Conservation (phyloP, 1,139 yeast genomes). For the Pichia sp. region DNA sequence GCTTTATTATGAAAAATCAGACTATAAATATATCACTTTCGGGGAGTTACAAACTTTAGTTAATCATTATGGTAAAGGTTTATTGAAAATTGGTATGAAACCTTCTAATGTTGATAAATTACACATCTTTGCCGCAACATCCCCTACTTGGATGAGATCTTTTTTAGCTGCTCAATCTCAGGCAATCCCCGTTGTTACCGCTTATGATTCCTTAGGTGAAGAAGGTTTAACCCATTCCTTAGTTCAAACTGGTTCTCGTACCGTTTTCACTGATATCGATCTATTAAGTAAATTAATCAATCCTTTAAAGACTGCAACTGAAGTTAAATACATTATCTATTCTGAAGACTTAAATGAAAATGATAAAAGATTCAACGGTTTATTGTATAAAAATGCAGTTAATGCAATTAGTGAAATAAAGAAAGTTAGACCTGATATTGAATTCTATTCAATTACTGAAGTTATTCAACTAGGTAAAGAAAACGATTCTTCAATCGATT, state of each 20-base stretch:
- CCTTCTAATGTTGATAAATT: slow-evolving; percentile 58
- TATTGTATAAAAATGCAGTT: slow-evolving; percentile 47
- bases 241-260: slow-evolving; percentile 70
- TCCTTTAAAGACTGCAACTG: slow-evolving; percentile 62
- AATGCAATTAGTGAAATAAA: slow-evolving; percentile 52
- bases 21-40: slow-evolving; percentile 61
- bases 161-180: slow-evolving; percentile 75
- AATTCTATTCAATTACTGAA: slow-evolving; percentile 60
- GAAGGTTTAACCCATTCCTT: slow-evolving; percentile 84
- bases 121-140: slow-evolving; percentile 81
- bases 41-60: slow-evolving; percentile 47
- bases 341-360: slow-evolving; percentile 52
- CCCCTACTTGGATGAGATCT: slow-evolving; percentile 86
- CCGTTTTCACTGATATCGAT: slow-evolving; percentile 75
- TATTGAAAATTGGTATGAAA: slow-evolving; percentile 63
- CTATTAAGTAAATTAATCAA: slow-evolving; percentile 58
- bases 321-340: slow-evolving; percentile 66
- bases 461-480: slow-evolving; percentile 56
- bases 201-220: slow-evolving; percentile 95
- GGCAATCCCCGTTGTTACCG: slow-evolving; percentile 83
- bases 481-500: slow-evolving; percentile 28
- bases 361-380: slow-evolving; percentile 62
- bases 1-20: slow-evolving; percentile 75
- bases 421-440: slow-evolving; percentile 69
- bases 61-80: slow-evolving; percentile 64